phyloP scores from a whole-genome alignment of 1,284 basidiomycete genomes.

The Sporisorium sorghi region DNA sequence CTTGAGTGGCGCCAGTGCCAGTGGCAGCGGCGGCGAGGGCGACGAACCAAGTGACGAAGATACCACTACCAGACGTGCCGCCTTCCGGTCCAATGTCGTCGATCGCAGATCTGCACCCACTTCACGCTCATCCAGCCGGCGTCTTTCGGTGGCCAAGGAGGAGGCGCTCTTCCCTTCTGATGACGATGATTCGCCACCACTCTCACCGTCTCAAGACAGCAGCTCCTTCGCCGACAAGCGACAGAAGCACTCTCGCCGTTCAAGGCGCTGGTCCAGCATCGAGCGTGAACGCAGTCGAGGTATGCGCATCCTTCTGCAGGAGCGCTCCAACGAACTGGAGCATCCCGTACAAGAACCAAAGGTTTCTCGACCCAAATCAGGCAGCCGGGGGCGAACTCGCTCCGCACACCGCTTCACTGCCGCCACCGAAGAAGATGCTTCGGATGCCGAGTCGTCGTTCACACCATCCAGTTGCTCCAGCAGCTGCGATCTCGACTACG shows the following conservation, averaged over 20 bases:
- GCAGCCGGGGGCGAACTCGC: conserved; percentile 11
- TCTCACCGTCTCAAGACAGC: conserved; percentile 24
- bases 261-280: conserved; percentile 49
- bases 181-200: conserved; percentile 35
- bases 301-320: conserved; percentile 44
- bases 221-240: conserved; percentile 1
- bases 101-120: not conserved
- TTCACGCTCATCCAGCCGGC: conserved; percentile 12
- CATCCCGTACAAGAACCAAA: not conserved
- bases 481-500: conserved; percentile 36
- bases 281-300: conserved; percentile 50
- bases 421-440: conserved; percentile 21
- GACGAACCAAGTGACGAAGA: conserved; percentile 36
- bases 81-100: not conserved
- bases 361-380: not conserved
- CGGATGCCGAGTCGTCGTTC: conserved; percentile 30
- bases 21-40: conserved; percentile 44
- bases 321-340: conserved; percentile 5
- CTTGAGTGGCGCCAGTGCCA: conserved; percentile 44
- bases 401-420: conserved; percentile 1
- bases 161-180: conserved; percentile 48
- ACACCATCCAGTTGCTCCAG: conserved; percentile 36
- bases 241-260: conserved; percentile 10
- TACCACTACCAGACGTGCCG: not conserved
- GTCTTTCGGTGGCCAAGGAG: conserved; percentile 30